phyloP scores from a whole-genome alignment of 192 early-diverging fungal species.

The Coemansia sp. region DNA sequence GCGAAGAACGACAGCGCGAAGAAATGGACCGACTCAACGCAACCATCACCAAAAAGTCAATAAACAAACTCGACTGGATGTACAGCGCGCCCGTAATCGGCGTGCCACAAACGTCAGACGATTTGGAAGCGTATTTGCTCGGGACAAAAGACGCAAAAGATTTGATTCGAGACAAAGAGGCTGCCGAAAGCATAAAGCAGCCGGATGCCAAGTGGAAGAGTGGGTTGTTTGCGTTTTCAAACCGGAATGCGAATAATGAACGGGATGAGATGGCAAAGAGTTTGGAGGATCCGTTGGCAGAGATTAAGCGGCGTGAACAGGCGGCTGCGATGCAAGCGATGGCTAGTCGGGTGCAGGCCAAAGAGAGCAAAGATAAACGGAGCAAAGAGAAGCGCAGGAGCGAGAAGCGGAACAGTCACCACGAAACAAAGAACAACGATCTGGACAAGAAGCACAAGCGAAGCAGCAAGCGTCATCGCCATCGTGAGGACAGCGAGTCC shows the following conservation, averaged over 20 bases:
- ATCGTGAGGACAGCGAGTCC: conserved; percentile 5
- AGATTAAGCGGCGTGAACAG: conserved; percentile 87
- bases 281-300: conserved; percentile 87
- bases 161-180: conserved; percentile 51
- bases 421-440: background rate
- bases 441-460: conserved; percentile 11
- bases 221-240: conserved; percentile 54
- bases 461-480: background rate
- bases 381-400: background rate
- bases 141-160: conserved; percentile 83
- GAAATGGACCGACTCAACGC: conserved; percentile 82
- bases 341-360: background rate
- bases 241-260: conserved; percentile 73
- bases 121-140: conserved; percentile 86
- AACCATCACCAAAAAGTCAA: conserved; percentile 62
- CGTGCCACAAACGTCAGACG: conserved; percentile 61
- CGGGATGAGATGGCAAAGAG: conserved; percentile 82
- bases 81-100: conserved; percentile 65
- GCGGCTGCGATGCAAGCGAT: conserved; percentile 66
- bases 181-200: background rate
- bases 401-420: background rate
- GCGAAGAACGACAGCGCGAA: conserved; percentile 85
- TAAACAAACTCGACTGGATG: conserved; percentile 95
- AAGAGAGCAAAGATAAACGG: background rate
- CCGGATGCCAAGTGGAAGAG: conserved; percentile 32